Base-by-base conservation (phyloP, 2,329 filamentous ascomycete species). In the Thermochaetoides dissita region DNA sequence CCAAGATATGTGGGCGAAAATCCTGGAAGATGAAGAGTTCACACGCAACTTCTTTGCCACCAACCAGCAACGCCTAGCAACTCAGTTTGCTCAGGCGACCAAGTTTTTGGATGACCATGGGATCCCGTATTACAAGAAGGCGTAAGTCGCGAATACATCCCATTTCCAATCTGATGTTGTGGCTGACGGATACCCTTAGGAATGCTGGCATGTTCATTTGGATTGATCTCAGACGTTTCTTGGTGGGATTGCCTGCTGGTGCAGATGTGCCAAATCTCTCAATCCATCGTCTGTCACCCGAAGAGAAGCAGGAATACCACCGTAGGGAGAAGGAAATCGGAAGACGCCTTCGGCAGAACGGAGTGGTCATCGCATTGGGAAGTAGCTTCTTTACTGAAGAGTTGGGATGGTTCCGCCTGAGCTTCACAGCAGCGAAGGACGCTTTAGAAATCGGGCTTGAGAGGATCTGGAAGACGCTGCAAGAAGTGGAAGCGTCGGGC, bases 371-470 rank as follows among this genome's bases (percentile, higher is more conserved):
- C 24, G 44, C 48, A 1, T 36, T 39, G 1, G 52, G 52, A 6
- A 43, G 39, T 30, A 45, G 42, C n/a, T 55, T 51, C 36, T 43
- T 33, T 28, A 43, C 49, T 0, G 52, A 51, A 12, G 51, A 53
- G 24, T 34, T 51, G 28, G 52, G 53, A 5, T 55, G 50, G 48
- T 56, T 56, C 33, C 42, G 52, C 3, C n/a, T 55, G 7, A 49
- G 42, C 3, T 55, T 54, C 41, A 50, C 46, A 2, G 33, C 49
- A 2, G 34, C 38, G 2, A 45, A 33, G 5, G 39, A 47, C 9
- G 51, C 46, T 8, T 30, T 56, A 37, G 33, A 41, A 29, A 36
- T 46, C 7, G 50, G 52, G 0, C 43, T 55, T 10, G 10, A 42
- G 33, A 46, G 51, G 24, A 30, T 53, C 29, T 12, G 39, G 35